A percentile compares a stretch with the other conserved stretches of the same genome.
phyloP scores from a whole-genome alignment of 2,329 filamentous ascomycete species.

The Monosporascus ibericus region DNA sequence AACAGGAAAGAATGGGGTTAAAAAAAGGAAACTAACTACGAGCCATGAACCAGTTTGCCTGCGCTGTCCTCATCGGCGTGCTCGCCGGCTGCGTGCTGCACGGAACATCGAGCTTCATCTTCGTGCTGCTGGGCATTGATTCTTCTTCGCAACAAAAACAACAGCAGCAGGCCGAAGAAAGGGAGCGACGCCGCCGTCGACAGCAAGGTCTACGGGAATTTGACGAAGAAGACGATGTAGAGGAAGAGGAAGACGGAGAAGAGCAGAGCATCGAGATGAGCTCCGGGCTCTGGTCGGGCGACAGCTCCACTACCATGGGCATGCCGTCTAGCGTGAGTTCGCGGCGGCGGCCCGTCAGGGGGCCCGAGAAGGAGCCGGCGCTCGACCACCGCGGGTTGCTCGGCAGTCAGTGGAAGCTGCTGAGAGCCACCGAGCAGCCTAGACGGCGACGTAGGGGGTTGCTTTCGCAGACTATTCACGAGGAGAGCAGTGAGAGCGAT shows the following conservation, averaged over 20 bases:
- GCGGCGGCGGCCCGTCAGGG: not conserved
- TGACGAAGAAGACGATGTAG: conserved; percentile 6
- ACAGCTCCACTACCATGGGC: conserved; percentile 5
- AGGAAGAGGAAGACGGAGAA: conserved; percentile 2
- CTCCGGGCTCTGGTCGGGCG: conserved; percentile 5
- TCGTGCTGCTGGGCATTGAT: conserved; percentile 22
- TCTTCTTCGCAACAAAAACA: conserved; percentile 8
- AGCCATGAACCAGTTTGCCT: conserved; percentile 19
- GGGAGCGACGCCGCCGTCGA: not conserved
- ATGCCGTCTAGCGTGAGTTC: not conserved
- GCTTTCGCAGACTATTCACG: conserved; percentile 62
- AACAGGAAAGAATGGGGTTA: not conserved
- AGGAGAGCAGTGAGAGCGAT: conserved; percentile 61
- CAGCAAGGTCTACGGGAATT: not conserved
- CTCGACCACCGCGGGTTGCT: conserved; percentile 12
- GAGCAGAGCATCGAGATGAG: not conserved
- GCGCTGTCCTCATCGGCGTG: conserved; percentile 23
- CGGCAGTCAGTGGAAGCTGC: conserved; percentile 20
- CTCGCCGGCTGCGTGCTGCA: conserved; percentile 19
- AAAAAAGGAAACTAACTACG: not conserved
- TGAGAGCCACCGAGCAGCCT: conserved; percentile 24
- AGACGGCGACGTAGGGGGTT: conserved; percentile 42
- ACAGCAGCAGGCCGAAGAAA: not conserved
- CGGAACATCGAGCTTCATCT: conserved; percentile 21
- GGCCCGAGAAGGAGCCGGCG: not conserved